Conservation (phyloP, 1,284 basidiomycete species). For the Trametes pubescens region DNA sequence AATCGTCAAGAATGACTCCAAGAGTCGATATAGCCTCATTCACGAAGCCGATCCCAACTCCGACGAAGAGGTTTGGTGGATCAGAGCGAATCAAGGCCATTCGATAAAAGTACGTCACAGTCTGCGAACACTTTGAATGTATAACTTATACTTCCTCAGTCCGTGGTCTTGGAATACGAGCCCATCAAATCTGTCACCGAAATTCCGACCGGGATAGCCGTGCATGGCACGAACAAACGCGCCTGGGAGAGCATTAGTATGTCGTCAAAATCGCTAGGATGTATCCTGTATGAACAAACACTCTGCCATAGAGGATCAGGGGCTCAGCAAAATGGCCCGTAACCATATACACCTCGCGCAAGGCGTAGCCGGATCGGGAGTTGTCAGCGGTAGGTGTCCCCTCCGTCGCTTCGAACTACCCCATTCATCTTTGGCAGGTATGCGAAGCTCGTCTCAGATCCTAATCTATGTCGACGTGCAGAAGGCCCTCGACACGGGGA, state of each 20-base stretch:
- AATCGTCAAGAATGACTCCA: conserved; percentile 80
- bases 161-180: conserved; percentile 71
- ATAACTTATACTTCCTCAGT: conserved; percentile 46
- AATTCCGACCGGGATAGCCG: conserved; percentile 67
- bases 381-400: conserved; percentile 72
- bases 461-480: conserved; percentile 81
- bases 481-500: conserved; percentile 73
- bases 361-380: conserved; percentile 65
- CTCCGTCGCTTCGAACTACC: not conserved
- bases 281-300: not conserved
- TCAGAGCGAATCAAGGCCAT: conserved; percentile 95
- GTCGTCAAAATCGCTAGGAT: conserved; percentile 28
- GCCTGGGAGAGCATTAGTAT: conserved; percentile 83
- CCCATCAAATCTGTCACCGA: conserved; percentile 68
- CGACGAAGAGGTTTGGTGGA: conserved; percentile 72
- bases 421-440: conserved; percentile 56
- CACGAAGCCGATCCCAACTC: conserved; percentile 58
- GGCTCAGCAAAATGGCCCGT: conserved; percentile 84
- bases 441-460: conserved; percentile 77
- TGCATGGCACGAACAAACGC: conserved; percentile 76
- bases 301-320: conserved; percentile 58
- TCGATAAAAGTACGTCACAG: conserved; percentile 69
- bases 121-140: not conserved
- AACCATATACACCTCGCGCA: conserved; percentile 92
- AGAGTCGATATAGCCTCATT: conserved; percentile 79